Evolutionary conservation across 768 basidiomycete genomes (phyloP).

Genomic region (Baorangia bicolor): DNA sequence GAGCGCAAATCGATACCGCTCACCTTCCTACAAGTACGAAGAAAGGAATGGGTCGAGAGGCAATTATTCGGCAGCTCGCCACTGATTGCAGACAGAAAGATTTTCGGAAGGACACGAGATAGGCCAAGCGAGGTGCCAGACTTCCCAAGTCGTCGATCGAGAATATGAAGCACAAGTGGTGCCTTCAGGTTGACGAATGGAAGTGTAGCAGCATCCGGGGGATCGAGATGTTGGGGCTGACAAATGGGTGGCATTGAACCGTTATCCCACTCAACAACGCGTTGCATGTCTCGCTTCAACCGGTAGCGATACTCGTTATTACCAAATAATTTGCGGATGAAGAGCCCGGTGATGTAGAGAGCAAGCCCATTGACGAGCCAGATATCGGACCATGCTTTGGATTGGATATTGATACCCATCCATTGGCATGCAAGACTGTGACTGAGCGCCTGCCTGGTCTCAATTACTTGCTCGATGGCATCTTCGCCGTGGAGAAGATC

Average conservation of each 20-base stretch:
- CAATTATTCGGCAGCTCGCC: slow-evolving; percentile 85
- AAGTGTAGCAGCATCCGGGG: slow-evolving; percentile 74
- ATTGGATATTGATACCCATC: slow-evolving; percentile 95
- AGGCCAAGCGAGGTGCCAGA: slow-evolving; percentile 93
- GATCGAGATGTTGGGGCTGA: slow-evolving; percentile 80
- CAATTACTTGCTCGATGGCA: slow-evolving; percentile 90
- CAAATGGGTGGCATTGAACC: slow-evolving; percentile 92
- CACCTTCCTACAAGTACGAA: slow-evolving; percentile 89
- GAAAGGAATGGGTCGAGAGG: slow-evolving; percentile 86
- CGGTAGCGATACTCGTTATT: slow-evolving; percentile 97
- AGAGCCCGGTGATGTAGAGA: slow-evolving; percentile 86
- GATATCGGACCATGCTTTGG: slow-evolving; percentile 87
- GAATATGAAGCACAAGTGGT: slow-evolving; percentile 93
- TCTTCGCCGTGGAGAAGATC: slow-evolving; percentile 87
- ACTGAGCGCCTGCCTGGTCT: slow-evolving; percentile 80
- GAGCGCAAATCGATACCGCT: slow-evolving; percentile 85
- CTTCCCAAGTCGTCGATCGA: slow-evolving; percentile 91
- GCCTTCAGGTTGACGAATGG: slow-evolving; percentile 95
- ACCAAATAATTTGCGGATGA: slow-evolving; percentile 82
- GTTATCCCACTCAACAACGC: slow-evolving; percentile 83
- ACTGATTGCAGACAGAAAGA: slow-evolving; percentile 91
- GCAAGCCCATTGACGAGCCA: slow-evolving; percentile 98
- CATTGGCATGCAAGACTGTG: slow-evolving; percentile 95
- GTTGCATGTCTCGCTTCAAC: slow-evolving; percentile 94
- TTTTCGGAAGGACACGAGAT: slow-evolving; percentile 90